phyloP scores from a whole-genome alignment of 176 grass and related monocot genomes.

The Pontederia paniculata region DNA sequence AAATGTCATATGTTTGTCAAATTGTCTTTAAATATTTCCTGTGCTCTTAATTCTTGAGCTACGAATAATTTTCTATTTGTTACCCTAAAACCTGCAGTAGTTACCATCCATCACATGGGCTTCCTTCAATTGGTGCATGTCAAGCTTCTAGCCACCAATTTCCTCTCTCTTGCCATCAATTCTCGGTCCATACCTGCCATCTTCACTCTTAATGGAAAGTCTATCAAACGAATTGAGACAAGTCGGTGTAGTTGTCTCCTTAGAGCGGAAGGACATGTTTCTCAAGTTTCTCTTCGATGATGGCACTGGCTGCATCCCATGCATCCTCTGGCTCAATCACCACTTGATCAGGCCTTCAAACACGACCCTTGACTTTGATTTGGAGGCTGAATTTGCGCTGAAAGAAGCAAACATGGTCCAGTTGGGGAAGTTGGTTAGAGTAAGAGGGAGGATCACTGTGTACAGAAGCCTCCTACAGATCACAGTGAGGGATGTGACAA shows the following conservation, averaged over 20 bases:
- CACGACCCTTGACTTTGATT: constrained; percentile 28
- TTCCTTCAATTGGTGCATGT: constrained; percentile 25
- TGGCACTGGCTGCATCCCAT: constrained; percentile 62
- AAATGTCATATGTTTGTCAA: too few species aligned
- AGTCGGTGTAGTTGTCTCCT: constrained; percentile 45
- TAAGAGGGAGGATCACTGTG: constrained; percentile 49
- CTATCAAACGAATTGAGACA: constrained; percentile 34
- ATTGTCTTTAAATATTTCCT: too few species aligned
- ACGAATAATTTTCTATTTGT: too few species aligned
- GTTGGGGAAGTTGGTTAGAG: constrained; percentile 51
- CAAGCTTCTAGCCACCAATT: constrained; percentile 56
- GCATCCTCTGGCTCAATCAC: constrained; percentile 65
- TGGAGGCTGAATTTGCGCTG: constrained; percentile 31
- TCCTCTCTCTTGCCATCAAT: constrained; percentile 34
- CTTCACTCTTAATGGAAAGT: constrained; percentile 26
- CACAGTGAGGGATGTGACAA: constrained; percentile 42
- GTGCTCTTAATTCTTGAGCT: too few species aligned
- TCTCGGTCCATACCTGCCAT: constrained; percentile 14
- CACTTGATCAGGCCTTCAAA: constrained; percentile 4
- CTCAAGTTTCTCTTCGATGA: constrained; percentile 64
- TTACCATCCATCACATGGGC: constrained; percentile 19
- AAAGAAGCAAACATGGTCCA: constrained; percentile 27
- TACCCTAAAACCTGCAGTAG: too few species aligned
- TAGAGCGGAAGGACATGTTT: constrained; percentile 40
- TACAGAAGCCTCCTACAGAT: constrained; percentile 54